A percentile compares a stretch with the other conserved stretches of the same genome.
Evolutionary conservation across 2,329 filamentous ascomycete species (phyloP).

Genomic region (Exophiala sp.): DNA sequence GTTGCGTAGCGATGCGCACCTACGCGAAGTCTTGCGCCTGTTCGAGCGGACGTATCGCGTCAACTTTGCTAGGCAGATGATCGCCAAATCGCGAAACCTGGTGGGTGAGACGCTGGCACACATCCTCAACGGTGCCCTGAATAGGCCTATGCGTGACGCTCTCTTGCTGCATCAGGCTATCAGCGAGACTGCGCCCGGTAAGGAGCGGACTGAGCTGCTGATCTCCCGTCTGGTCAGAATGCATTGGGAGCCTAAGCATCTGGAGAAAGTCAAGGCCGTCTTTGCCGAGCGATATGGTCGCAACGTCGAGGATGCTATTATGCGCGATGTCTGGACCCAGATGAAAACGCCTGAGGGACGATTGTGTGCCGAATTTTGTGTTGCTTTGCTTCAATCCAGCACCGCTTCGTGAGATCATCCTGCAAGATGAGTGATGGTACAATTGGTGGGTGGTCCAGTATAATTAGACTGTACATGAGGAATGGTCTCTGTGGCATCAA

Average conservation of each 20-base stretch:
- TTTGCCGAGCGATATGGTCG: slow-evolving; percentile 71
- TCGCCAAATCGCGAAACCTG: slow-evolving; percentile 83
- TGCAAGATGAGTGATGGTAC: too few species aligned
- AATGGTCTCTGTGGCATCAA: too few species aligned
- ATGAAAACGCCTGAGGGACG: slow-evolving; percentile 30
- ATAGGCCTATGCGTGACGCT: slow-evolving; percentile 87
- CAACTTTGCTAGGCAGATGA: slow-evolving; percentile 83
- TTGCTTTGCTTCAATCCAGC: slow-evolving; percentile 21
- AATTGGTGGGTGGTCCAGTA: too few species aligned
- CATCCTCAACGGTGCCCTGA: slow-evolving; percentile 94
- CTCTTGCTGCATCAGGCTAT: slow-evolving; percentile 87
- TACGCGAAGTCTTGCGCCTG: slow-evolving; percentile 68
- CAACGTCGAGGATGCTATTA: slow-evolving; percentile 70
- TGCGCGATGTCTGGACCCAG: slow-evolving; percentile 62
- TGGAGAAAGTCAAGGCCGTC: slow-evolving; percentile 70
- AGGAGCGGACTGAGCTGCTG: slow-evolving; percentile 76
- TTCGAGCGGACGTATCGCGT: slow-evolving; percentile 68
- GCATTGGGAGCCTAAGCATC: slow-evolving; percentile 85
- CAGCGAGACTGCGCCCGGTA: slow-evolving; percentile 61
- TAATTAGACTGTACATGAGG: too few species aligned
- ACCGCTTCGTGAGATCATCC: too few species aligned
- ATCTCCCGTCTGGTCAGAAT: slow-evolving; percentile 81
- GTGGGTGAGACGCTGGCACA: slow-evolving; percentile 92
- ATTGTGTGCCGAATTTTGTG: slow-evolving; percentile 26
- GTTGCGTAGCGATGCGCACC: slow-evolving; percentile 69